These are phyloP conservation scores for Zizania palustris DNA, from an alignment of 202 grass and related monocot species.

Conservation along the genomic window DNA sequence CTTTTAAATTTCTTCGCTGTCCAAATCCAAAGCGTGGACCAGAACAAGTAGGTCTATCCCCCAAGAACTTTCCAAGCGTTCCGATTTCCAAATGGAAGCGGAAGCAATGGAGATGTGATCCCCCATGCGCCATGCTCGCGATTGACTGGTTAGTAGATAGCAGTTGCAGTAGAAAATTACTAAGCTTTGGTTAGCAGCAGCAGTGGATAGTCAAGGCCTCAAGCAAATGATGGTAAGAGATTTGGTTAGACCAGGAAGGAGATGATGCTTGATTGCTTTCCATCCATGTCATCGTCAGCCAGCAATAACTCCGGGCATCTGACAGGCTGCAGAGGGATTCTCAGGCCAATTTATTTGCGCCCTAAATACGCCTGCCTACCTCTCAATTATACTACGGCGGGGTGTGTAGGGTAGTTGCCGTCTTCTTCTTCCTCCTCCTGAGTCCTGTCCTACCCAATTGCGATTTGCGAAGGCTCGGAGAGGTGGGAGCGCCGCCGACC, in stretches of 20 bases:
- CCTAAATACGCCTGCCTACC: constrained; percentile 51
- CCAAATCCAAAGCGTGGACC: constrained; percentile 38
- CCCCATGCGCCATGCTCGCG: no score
- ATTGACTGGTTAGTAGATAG: no score
- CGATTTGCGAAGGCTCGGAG: no score
- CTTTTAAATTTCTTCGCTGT: background rate
- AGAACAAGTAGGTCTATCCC: background rate
- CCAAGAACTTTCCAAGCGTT: constrained; percentile 33
- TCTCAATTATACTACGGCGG: constrained; percentile 13
- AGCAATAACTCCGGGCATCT: constrained; percentile 47
- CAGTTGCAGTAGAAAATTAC: no score
- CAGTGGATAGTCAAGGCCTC: background rate
- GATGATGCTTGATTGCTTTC: constrained; percentile 39
- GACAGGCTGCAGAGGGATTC: constrained; percentile 45
- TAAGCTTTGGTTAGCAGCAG: no score
- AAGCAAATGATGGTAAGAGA: background rate
- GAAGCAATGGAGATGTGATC: constrained; percentile 23
- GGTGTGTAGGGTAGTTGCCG: no score
- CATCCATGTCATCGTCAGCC: constrained; percentile 32
- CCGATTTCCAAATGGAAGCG: background rate
- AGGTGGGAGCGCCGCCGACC: background rate
- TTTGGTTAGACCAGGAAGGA: constrained; percentile 6
- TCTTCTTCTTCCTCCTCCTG: background rate
- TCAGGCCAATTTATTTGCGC: constrained; percentile 46
- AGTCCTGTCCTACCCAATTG: no score